Evolutionary conservation across 352 stramenopile species (phyloP).

Genomic region (Saprolegnia parasitica): DNA sequence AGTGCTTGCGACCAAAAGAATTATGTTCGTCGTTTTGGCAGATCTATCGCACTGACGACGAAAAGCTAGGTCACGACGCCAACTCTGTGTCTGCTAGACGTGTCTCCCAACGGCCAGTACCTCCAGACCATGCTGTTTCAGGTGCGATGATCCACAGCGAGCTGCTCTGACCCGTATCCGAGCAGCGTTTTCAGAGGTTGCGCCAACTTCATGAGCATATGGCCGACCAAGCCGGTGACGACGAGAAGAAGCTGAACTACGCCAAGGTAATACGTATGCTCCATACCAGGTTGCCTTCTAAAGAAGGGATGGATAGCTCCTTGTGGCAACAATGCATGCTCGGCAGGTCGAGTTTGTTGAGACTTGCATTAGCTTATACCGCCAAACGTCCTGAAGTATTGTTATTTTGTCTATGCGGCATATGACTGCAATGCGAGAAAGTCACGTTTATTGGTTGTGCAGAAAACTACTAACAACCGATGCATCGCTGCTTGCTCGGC

Average conservation of each 20-base stretch:
- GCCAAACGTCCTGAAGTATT: neutral
- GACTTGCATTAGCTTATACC: neutral
- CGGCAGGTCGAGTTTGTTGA: conserved; percentile 16
- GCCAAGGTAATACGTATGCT: conserved; percentile 34
- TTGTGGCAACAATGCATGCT: conserved; percentile 8
- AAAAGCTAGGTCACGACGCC: neutral
- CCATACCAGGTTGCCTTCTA: neutral
- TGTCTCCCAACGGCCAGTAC: conserved; percentile 39
- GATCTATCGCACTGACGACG: neutral
- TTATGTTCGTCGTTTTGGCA: neutral
- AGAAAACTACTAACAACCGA: too few relatives aligned
- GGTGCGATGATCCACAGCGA: conserved; percentile 33
- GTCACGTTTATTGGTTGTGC: too few relatives aligned
- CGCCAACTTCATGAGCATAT: conserved; percentile 60
- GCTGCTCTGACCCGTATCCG: neutral
- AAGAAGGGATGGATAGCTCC: neutral
- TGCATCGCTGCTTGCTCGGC: neutral
- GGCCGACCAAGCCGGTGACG: conserved; percentile 43
- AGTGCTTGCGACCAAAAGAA: conserved; percentile 28
- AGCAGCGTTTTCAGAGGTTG: conserved; percentile 48
- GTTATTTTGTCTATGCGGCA: too few relatives aligned
- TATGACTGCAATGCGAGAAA: too few relatives aligned
- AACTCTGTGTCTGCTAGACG: neutral
- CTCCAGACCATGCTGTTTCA: conserved; percentile 59
- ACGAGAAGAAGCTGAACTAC: conserved; percentile 46